Conservation (phyloP, 345 rosid species). For the Camelina laxa region DNA sequence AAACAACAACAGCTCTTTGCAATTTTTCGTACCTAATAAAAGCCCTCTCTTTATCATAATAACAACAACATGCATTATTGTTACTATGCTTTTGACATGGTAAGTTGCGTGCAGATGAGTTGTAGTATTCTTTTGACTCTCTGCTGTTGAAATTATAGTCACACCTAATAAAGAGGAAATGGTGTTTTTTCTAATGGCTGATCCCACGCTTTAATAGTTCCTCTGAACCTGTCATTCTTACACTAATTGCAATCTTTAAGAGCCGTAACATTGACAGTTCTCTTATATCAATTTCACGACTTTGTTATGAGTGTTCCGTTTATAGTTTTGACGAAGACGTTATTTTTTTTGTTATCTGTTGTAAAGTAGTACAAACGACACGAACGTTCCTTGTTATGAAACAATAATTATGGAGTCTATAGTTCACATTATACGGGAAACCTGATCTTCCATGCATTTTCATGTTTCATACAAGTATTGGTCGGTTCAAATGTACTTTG, state of each 20-base stretch:
- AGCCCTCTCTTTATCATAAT: neutral
- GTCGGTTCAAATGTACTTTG: neutral
- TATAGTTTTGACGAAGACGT: neutral
- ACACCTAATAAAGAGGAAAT: constrained; percentile 33
- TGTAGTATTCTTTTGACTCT: constrained; percentile 17
- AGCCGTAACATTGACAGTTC: constrained; percentile 31
- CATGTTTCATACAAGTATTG: neutral
- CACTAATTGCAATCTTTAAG: constrained; percentile 1
- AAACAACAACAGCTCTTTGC: neutral
- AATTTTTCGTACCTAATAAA: constrained; percentile 17
- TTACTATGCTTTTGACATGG: neutral
- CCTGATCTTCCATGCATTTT: constrained; percentile 12
- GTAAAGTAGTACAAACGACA: neutral
- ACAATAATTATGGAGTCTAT: neutral
- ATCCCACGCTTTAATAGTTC: neutral
- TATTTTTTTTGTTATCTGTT: neutral
- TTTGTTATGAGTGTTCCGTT: constrained; percentile 13
- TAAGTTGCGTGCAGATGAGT: constrained; percentile 25
- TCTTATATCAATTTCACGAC: constrained; percentile 1
- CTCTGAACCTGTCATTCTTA: constrained; percentile 15
- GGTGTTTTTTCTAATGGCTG: constrained; percentile 3
- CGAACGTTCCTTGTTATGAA: neutral
- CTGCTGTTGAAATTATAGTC: constrained; percentile 22
- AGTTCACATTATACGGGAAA: neutral
- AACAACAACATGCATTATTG: neutral